Evolutionary conservation across 1,284 basidiomycete genomes (phyloP).

Genomic region (Trichosporon sp.): DNA sequence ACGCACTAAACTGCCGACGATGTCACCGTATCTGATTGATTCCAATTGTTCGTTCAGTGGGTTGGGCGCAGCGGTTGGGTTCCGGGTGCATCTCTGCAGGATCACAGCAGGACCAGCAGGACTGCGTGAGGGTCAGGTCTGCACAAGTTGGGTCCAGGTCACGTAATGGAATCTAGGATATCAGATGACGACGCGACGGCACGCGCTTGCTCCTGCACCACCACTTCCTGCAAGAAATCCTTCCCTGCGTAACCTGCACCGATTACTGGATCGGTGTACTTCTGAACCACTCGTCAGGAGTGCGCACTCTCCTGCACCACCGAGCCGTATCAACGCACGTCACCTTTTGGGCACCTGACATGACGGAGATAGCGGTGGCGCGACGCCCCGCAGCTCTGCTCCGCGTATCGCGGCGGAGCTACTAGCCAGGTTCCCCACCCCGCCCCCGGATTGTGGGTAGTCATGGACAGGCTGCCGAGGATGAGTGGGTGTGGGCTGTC

Average conservation of each 20-base stretch:
- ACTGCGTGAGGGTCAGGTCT: neutral
- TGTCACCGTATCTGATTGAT: neutral
- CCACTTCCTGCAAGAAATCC: neutral
- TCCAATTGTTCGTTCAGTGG: conserved; percentile 3
- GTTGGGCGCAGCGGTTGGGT: neutral
- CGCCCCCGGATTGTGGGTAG: neutral
- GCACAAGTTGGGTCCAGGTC: neutral
- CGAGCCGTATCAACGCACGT: neutral
- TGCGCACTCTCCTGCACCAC: neutral
- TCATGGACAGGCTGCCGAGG: neutral
- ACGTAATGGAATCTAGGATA: conserved; percentile 5
- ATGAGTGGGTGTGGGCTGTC: neutral
- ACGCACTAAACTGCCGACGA: neutral
- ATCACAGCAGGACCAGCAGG: too few relatives aligned
- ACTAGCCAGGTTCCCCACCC: neutral
- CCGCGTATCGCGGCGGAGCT: neutral
- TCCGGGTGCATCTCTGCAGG: neutral
- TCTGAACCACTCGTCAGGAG: neutral
- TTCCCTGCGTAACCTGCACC: neutral
- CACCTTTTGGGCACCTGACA: neutral
- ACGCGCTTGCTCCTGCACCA: neutral
- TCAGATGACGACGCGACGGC: neutral
- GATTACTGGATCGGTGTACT: neutral
- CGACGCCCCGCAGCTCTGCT: conserved; percentile 9
- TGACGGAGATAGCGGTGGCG: neutral